Evolutionary conservation across 1,284 basidiomycete species (phyloP), one percentile per base, ranked within the genome.

Genomic region (Porogramme epimiltina): DNA sequence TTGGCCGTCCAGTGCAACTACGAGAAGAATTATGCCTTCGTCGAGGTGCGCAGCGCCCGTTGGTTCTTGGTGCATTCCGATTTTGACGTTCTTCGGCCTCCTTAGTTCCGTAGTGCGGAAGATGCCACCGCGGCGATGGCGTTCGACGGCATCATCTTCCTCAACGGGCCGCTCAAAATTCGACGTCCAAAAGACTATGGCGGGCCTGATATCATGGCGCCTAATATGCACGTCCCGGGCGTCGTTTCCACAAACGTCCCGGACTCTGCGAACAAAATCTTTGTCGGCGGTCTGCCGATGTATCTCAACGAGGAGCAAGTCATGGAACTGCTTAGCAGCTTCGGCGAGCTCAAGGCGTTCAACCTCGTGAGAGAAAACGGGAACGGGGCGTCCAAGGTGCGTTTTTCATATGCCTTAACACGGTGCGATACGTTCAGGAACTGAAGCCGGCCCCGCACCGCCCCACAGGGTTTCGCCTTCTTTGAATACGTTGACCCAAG

Each of bases 281-380:
- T 98, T 64, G 90, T 99, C 55, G 97, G 97, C 46, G 96, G 95
- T 51, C 76, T 99, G 47, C 97, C 97, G 16, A 84, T 91, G 18
- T 98, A 98, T 71, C 82, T 99, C 34, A 93, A 91, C 61, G 95
- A 98, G 70, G 96, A 98, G 63, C 95, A 99, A 73, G 95, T 99
- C 49, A 93, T 95, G 84, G 97, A 99, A 71, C 71, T 99, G 34
- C 79, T 99, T 56, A 97, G 95, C 78, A 92, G 89, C 65, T 99
- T 99, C 68, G 97, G 97, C 55, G 96, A 99, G 62, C 80, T 99
- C 48, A 93, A 93, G 68, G 93, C 93, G 3, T 99, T 99, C 83
- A 98, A 99, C 67, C 81, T 99, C 51, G 96, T 99, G 58, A 89
- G 96, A 60, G 97, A 99, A 68, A 91, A 89, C 56, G 87, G 88